A percentile compares a stretch with the other conserved stretches of the same genome.
Conservation (phyloP, 257 asterid species). For the Gardenia jasminoides region DNA sequence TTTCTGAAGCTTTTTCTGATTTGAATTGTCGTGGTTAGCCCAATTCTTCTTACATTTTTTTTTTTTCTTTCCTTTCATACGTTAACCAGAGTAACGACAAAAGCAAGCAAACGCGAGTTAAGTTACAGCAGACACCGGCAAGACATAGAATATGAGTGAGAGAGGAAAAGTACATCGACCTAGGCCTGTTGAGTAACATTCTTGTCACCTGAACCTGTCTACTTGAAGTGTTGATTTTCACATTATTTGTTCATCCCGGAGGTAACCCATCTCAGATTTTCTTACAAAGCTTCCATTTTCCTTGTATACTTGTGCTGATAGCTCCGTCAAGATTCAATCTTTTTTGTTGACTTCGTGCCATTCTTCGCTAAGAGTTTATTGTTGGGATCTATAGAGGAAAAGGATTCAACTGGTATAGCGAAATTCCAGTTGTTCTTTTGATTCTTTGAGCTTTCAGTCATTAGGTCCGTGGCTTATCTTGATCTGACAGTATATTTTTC, state of each 20-base stretch:
- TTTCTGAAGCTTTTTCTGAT: neutral
- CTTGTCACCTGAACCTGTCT: neutral
- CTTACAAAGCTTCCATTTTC: constrained; percentile 15
- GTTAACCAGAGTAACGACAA: constrained; percentile 19
- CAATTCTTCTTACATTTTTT: neutral
- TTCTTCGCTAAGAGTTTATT: constrained; percentile 4
- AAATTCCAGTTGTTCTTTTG: constrained; percentile 9
- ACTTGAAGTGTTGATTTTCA: neutral
- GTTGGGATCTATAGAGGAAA: constrained; percentile 29
- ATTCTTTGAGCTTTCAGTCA: constrained; percentile 10
- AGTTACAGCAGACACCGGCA: constrained; percentile 14
- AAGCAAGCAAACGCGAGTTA: constrained; percentile 18
- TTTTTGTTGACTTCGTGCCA: constrained; percentile 1
- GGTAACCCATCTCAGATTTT: constrained; percentile 32
- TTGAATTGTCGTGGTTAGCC: neutral
- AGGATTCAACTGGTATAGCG: constrained; percentile 8
- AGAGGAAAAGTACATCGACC: constrained; percentile 2
- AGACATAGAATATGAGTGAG: neutral
- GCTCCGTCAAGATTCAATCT: constrained; percentile 15
- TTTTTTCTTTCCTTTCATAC: neutral
- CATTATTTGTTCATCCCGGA: neutral
- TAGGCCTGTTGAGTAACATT: constrained; percentile 2
- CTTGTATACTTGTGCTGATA: neutral
- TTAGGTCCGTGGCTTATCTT: constrained; percentile 11
- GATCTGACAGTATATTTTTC: constrained; percentile 19